Base-by-base conservation (phyloP, 305 asterid species). In the Ruellia speciosa region DNA sequence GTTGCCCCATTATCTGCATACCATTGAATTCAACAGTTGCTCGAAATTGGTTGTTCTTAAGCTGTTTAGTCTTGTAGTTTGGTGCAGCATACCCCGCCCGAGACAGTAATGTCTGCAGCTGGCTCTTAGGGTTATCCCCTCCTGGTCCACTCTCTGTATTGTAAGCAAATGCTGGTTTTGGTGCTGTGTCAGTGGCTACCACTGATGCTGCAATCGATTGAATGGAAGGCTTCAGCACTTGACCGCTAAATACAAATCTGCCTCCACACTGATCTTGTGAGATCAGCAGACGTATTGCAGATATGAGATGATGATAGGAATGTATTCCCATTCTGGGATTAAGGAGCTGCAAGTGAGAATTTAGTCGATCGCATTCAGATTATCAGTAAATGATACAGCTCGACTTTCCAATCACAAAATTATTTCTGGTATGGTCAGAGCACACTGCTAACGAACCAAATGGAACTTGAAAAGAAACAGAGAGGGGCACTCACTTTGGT, bases 81-180 rank as follows among this genome's bases (percentile, higher is more conserved):
- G 99, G 97, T 7, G 82, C 67, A 8, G 76, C 70, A 70, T 81
- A 62, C 58, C 99, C 99, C 54, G 96, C 97, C 65, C 97, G 87
- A 49, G 93, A 73, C 48, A 93, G 80, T 68, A 88, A 55, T 6
- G 88, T 93, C 75, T 93, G 99, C 24, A 93, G 78, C 78, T 81
- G 97, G 70, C 94, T 72, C 80, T 88, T 93, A 3, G 97, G 62
- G 75, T 88, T 93, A 66, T 93, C 95, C 43, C 97, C 99, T 17
- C 97, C 97, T 0, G 97, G 95, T 34, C 94, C 94, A 57, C 84
- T 81, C 62, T 79, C 95, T 20, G 74, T 61, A 56, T 75, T 74
- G 54, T 70, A 66, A 17, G 52, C 13, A 9, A 52, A 28, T 59
- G 64, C 67, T 11, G 81, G 81, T 34, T 73, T 70, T 51, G 46